These are phyloP conservation scores for Phanerochaete carnosa DNA, from an alignment of 768 basidiomycete species.

Conservation along the genomic window DNA sequence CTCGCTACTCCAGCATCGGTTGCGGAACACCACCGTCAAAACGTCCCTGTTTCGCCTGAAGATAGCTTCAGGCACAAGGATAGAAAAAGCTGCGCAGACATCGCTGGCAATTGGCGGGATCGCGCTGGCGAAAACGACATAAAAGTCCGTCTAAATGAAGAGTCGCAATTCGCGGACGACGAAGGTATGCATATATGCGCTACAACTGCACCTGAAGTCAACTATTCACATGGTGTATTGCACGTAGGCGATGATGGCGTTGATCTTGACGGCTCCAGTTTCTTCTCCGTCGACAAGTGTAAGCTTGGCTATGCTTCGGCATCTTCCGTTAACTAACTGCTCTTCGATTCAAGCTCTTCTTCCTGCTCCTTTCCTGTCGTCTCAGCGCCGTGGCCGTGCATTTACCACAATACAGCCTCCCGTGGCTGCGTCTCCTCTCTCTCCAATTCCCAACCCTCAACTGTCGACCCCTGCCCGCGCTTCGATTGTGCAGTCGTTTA, in stretches of 20 bases:
- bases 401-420: conserved; percentile 57
- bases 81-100: conserved; percentile 52
- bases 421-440: conserved; percentile 26
- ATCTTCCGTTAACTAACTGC: conserved; percentile 15
- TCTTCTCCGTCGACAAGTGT: conserved; percentile 32
- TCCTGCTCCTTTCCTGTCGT: conserved; percentile 55
- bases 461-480: conserved; percentile 25
- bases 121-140: conserved; percentile 71
- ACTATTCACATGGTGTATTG: neutral
- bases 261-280: conserved; percentile 45
- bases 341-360: conserved; percentile 42
- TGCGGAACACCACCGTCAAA: conserved; percentile 33
- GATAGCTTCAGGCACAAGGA: conserved; percentile 31
- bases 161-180: conserved; percentile 43
- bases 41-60: conserved; percentile 43
- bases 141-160: conserved; percentile 46
- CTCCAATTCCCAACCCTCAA: conserved; percentile 26
- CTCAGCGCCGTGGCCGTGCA: conserved; percentile 45
- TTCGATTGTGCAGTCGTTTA: conserved; percentile 28
- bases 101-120: conserved; percentile 68
- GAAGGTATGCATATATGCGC: conserved; percentile 35
- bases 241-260: conserved; percentile 48
- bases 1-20: conserved; percentile 60
- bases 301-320: neutral
- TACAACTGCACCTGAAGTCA: neutral